Base-by-base conservation (phyloP, 139 green algal genomes). In the Chlorella vulgaris region DNA sequence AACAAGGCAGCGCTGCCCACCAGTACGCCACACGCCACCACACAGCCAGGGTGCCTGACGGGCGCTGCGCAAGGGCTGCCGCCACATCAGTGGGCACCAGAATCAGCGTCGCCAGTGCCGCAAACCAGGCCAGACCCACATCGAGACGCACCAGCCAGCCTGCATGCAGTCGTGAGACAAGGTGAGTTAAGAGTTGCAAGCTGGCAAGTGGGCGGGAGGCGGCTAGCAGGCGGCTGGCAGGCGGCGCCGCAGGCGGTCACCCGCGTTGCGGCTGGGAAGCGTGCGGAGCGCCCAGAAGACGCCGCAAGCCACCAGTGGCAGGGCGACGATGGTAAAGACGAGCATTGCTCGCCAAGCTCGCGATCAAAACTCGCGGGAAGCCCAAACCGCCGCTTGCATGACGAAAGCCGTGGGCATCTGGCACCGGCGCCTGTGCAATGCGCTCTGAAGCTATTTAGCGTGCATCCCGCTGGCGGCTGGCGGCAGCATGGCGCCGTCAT, bases 21-120 rank as follows among this genome's bases (percentile, higher is more conserved):
- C 89, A 93, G 67, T 93, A 93, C 1, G 81, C 69, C 0, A 83
- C 67, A 7, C 47, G 43, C 89, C 89, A 93, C 74, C 81, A 87
- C 4, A 69, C 51, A 4, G 51, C 69, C 71, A 93, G 77, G 24
- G 82, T 26, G 19, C 40, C 53, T 2, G 77, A 75, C 21, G 62
- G 65, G 3, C 62, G 66, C 0, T 69, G 66, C 61, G 79, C 65
- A 42, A 83, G 51, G 18, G 81, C 69, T 8, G 33, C 74, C 22
- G 82, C 79, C 18, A 93, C 81, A 62, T 93, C 89, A 28, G 81
- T 82, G 8, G 89, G 89, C 21, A 92, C 89, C 50, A 93, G 81
- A 7, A 93, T 47, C 13, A 93, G 61, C 24, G 81, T 85, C 8
- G 74, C 87, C 63, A 93, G 81, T 29, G 88, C 84, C 2, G 86